These are phyloP conservation scores for Paramecium sonneborni DNA, from an alignment of 73 alveolate species.

Conservation along the genomic window DNA sequence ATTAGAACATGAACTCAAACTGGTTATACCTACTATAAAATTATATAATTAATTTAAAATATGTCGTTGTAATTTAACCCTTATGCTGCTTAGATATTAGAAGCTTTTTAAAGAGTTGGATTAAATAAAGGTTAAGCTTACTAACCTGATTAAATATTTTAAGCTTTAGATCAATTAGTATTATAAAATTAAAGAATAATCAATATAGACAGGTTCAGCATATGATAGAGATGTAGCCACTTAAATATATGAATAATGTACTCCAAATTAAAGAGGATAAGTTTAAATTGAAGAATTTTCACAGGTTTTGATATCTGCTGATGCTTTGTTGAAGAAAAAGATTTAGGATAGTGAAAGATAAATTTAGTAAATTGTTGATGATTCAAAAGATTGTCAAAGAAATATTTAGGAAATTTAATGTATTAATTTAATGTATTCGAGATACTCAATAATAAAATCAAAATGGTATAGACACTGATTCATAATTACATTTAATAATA, in stretches of 20 bases:
- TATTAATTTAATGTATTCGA: neutral
- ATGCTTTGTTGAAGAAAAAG: slow-evolving; percentile 8
- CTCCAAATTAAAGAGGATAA: slow-evolving; percentile 37
- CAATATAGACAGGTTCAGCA: neutral
- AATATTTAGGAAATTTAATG: neutral
- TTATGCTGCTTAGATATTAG: neutral
- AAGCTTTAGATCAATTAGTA: slow-evolving; percentile 39
- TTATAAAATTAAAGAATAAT: neutral
- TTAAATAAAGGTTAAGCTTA: neutral
- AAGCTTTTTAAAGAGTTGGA: slow-evolving; percentile 10
- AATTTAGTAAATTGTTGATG: neutral
- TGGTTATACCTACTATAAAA: neutral
- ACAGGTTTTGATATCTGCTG: neutral
- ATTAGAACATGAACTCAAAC: neutral
- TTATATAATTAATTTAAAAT: neutral
- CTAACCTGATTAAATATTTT: neutral
- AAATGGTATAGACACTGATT: slow-evolving; percentile 28
- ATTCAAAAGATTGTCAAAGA: neutral
- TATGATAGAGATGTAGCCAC: slow-evolving; percentile 46
- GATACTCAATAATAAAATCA: neutral
- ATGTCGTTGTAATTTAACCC: slow-evolving; percentile 9
- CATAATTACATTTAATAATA: neutral
- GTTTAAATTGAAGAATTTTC: slow-evolving; percentile 11
- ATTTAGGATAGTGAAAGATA: neutral
- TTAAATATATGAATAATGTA: slow-evolving; percentile 2